These are phyloP conservation scores for Ustilago vetiveriae DNA, from an alignment of 1,284 basidiomycete genomes.

Conservation along the genomic window DNA sequence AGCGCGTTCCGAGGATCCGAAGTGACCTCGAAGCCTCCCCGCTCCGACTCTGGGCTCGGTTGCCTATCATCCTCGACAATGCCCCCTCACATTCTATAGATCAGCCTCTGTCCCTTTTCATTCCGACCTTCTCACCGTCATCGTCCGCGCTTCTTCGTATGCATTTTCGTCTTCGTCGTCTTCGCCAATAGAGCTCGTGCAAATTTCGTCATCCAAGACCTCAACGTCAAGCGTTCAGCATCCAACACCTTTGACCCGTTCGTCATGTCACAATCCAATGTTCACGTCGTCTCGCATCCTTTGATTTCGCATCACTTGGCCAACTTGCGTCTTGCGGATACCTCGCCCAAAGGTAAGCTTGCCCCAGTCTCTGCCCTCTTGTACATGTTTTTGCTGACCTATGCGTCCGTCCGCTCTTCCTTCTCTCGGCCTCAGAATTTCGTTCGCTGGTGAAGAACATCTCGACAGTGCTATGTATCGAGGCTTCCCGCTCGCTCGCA, in stretches of 20 bases:
- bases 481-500: conserved; percentile 41
- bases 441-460: conserved; percentile 48
- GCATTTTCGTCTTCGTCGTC: neutral
- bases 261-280: conserved; percentile 34
- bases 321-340: conserved; percentile 54
- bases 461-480: conserved; percentile 51
- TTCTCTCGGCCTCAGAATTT: conserved; percentile 37
- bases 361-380: neutral
- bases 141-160: too few species aligned
- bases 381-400: neutral
- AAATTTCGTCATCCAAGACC: too few species aligned
- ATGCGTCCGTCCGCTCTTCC: too few species aligned
- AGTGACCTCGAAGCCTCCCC: neutral
- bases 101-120: too few species aligned
- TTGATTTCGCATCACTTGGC: conserved; percentile 55
- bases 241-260: too few species aligned
- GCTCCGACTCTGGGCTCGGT: neutral
- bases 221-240: too few species aligned
- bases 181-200: neutral
- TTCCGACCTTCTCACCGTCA: neutral
- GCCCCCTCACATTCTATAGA: too few species aligned
- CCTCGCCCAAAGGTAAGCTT: conserved; percentile 47
- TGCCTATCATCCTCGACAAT: neutral
- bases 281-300: conserved; percentile 55
- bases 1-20: conserved; percentile 40